Evolutionary conservation across 2,329 filamentous ascomycete genomes (phyloP), one percentile per base, ranked within the genome.

Genomic region (Nemania abortiva): DNA sequence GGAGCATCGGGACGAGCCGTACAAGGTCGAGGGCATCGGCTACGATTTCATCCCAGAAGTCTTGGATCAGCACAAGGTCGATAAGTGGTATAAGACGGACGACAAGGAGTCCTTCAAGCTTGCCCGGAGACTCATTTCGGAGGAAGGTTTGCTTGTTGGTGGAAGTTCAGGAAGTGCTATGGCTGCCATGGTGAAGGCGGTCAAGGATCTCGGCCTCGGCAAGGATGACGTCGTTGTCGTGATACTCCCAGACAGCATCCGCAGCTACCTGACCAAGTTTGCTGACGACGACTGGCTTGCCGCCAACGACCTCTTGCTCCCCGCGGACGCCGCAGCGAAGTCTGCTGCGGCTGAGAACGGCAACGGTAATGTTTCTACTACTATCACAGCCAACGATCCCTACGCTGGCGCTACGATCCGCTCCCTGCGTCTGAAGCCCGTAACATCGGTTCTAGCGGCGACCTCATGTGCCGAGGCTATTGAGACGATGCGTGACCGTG

Each of bases 31-130:
- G 84, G 96, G 96, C 52, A 99, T 99, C 76, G 96, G 96, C 22
- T 99, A 99, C 80, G 96, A 99, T 81, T 99, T 99, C 80, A 92
- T 99, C 68, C 96, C 97, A 6, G 93, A 98, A 27, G 97, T 99
- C 5, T 85, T 99, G 64, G 90, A 96, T 73, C 93, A 91, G 77
- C 82, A 90, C 31, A 80, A 88, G 5, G 92, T 99, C 34, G 93
- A 98, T 81, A 92, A 91, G 78, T 99, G 96, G 96, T 98, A 98
- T 85, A 99, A 99, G 89, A 99, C 96, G 3, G 93, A 95, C 70
- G 96, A 99, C 78, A 88, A 89, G 70, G 92, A 97, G 79, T 95
- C 95, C 2, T 99, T 99, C 83, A 87, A 90, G 79, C 95, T 93
- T 77, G 93, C 96, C n/a, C 88, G 97, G 60, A 87, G 95, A 52